phyloP scores from a whole-genome alignment of 768 basidiomycete genomes.

The Leccinum truebloodii region DNA sequence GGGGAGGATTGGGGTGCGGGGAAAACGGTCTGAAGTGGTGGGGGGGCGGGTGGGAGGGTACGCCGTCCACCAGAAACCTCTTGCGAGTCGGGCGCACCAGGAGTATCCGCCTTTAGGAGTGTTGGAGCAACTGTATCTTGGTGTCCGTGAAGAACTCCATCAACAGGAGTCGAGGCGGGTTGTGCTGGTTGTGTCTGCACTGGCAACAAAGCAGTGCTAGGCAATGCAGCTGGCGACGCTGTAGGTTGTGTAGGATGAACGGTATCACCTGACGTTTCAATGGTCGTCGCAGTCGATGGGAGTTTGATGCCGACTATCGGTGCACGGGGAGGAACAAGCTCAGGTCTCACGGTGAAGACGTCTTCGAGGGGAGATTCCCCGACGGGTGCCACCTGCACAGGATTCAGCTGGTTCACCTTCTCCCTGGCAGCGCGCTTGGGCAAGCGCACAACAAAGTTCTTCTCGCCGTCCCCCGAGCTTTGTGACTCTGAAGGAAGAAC shows the following conservation, averaged over 20 bases:
- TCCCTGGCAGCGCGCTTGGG: constrained; percentile 45
- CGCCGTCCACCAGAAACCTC: constrained; percentile 26
- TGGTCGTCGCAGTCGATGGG: constrained; percentile 30
- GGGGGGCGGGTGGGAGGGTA: constrained; percentile 40
- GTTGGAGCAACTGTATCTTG: constrained; percentile 29
- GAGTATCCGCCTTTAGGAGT: constrained; percentile 33
- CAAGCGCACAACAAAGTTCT: constrained; percentile 53
- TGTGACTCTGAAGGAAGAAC: constrained; percentile 22
- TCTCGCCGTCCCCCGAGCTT: constrained; percentile 45
- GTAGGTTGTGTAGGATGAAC: constrained; percentile 15
- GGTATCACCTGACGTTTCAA: constrained; percentile 4
- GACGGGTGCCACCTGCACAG: constrained; percentile 25
- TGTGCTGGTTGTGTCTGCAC: constrained; percentile 14
- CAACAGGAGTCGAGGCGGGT: constrained; percentile 11
- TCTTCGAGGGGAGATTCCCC: constrained; percentile 51
- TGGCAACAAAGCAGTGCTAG: constrained; percentile 12
- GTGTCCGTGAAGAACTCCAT: constrained; percentile 28
- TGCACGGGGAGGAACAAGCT: constrained; percentile 37
- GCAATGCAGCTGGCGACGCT: constrained; percentile 6
- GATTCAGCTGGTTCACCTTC: constrained; percentile 20
- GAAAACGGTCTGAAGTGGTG: constrained; percentile 47
- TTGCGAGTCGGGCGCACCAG: constrained; percentile 19
- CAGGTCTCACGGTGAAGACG: constrained; percentile 57
- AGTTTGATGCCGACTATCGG: constrained; percentile 28
- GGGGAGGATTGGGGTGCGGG: constrained; percentile 49